phyloP scores from a whole-genome alignment of 1,284 basidiomycete genomes.

The Microbotryomycetes sp. region DNA sequence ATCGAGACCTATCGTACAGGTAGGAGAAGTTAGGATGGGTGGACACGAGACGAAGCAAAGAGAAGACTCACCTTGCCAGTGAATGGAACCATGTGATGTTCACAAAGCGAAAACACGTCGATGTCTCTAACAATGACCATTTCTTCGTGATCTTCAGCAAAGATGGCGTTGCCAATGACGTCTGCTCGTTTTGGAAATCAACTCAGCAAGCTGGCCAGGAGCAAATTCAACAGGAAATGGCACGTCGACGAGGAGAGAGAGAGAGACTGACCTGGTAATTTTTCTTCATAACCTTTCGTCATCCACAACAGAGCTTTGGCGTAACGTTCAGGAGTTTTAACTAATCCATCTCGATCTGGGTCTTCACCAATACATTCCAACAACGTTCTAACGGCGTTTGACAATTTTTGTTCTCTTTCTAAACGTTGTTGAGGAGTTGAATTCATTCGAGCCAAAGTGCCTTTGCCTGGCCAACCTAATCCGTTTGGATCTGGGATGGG shows the following conservation, averaged over 20 bases:
- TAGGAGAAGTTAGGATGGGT: background rate
- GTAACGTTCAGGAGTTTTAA: constrained; percentile 89
- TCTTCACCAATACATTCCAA: constrained; percentile 98
- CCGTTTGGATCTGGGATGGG: constrained; percentile 50
- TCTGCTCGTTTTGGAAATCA: constrained; percentile 53
- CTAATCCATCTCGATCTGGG: constrained; percentile 85
- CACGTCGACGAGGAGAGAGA: constrained; percentile 14
- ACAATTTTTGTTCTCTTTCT: constrained; percentile 68
- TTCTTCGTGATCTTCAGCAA: constrained; percentile 98
- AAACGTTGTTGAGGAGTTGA: constrained; percentile 65
- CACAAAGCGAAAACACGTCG: constrained; percentile 93
- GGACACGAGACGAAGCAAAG: background rate
- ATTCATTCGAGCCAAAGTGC: constrained; percentile 74
- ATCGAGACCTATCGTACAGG: constrained; percentile 52
- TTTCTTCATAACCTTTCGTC: constrained; percentile 97
- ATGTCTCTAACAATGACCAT: constrained; percentile 99
- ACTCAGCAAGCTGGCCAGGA: background rate
- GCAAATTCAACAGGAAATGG: background rate
- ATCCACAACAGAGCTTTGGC: constrained; percentile 98
- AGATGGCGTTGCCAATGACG: constrained; percentile 97
- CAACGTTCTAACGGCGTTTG: constrained; percentile 79
- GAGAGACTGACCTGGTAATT: constrained; percentile 61
- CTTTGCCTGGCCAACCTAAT: constrained; percentile 93
- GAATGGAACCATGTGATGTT: constrained; percentile 98
- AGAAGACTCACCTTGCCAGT: constrained; percentile 73